Conservation (phyloP, 140 eudicot species). For the Ambrosia hybrid region DNA sequence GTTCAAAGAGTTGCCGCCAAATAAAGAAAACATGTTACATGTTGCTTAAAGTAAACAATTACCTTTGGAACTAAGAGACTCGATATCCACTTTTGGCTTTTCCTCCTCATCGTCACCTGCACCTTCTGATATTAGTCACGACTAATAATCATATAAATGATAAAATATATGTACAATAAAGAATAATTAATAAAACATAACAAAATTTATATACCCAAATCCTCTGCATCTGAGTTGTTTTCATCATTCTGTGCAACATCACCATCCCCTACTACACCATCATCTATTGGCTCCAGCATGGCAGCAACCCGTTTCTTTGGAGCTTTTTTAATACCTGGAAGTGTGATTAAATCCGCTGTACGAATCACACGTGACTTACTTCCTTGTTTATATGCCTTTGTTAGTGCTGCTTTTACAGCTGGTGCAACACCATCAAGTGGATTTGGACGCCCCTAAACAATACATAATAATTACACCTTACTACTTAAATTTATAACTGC, state of each 20-base stretch:
- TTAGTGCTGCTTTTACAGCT: constrained; percentile 86
- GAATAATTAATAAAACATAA: background rate
- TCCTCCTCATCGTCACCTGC: constrained; percentile 52
- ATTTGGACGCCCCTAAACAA: constrained; percentile 66
- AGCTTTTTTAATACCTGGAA: constrained; percentile 88
- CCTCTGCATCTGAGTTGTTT: constrained; percentile 75
- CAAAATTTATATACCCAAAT: constrained; percentile 46
- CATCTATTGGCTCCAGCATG: constrained; percentile 85
- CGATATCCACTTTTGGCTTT: constrained; percentile 63
- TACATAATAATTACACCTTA: background rate
- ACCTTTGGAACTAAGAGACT: constrained; percentile 77
- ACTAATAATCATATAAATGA: background rate
- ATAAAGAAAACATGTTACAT: background rate
- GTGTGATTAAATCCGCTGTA: constrained; percentile 80
- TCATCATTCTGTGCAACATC: constrained; percentile 65
- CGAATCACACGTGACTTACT: constrained; percentile 82
- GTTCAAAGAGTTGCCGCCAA: background rate
- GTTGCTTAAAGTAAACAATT: constrained; percentile 4
- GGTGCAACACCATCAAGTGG: constrained; percentile 79
- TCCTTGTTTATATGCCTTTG: constrained; percentile 92
- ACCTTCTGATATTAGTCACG: constrained; percentile 43
- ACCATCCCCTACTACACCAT: constrained; percentile 49
- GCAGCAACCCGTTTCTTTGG: constrained; percentile 93
- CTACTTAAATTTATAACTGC: background rate
- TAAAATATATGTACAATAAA: background rate